These are phyloP conservation scores for Boletellus sp. DNA, from an alignment of 768 basidiomycete species.

Conservation along the genomic window DNA sequence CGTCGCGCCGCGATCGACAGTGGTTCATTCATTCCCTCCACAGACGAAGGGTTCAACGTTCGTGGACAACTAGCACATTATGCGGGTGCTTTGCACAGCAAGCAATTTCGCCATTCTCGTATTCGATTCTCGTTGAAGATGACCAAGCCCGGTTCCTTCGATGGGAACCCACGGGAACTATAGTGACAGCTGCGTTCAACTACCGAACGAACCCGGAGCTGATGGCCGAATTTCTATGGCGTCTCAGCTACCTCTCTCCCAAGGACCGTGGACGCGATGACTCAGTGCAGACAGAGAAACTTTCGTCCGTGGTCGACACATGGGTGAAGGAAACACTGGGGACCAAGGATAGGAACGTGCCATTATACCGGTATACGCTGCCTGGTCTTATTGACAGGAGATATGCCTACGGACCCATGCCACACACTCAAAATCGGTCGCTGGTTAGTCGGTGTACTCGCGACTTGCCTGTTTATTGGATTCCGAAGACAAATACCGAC, in stretches of 20 bases:
- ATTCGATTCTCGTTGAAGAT: neutral
- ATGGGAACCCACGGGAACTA: neutral
- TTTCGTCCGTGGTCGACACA: neutral
- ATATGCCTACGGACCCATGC: neutral
- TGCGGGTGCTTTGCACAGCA: neutral
- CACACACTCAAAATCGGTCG: neutral
- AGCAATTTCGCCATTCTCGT: neutral
- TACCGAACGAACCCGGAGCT: neutral
- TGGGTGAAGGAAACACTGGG: neutral
- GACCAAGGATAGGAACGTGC: too few species aligned
- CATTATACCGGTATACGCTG: neutral
- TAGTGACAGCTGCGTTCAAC: too few species aligned
- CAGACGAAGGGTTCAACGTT: neutral
- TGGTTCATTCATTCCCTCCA: neutral
- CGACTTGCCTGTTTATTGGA: neutral
- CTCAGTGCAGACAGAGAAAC: neutral
- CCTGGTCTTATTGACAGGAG: neutral
- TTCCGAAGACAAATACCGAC: neutral
- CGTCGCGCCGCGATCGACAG: neutral
- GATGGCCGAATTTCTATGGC: constrained; percentile 1
- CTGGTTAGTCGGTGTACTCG: constrained; percentile 1
- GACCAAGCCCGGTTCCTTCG: neutral
- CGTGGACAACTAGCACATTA: neutral
- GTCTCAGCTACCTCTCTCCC: neutral
- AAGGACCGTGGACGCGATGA: neutral